Evolutionary conservation across 129 eudicot species (phyloP), one percentile per base, ranked within the genome.

Genomic region (Artemisia argyi): DNA sequence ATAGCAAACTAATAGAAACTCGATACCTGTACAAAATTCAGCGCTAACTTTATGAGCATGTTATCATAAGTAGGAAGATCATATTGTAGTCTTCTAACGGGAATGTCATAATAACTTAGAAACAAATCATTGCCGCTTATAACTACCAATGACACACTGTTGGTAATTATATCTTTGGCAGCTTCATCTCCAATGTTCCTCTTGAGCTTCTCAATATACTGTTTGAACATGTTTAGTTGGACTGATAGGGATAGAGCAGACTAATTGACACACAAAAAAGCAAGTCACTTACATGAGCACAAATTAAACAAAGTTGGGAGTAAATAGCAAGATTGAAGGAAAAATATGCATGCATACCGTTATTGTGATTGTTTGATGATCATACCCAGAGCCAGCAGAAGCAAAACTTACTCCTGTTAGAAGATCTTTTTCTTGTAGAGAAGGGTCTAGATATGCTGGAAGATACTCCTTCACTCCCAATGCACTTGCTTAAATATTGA

Each of bases 321-420:
- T 7, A 39, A 61, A 61, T 5, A 22, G 18, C 7, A 46, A 12
- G 3, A 66, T 2, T 50, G 22, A 39, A 61, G n/a, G 18, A n/a
- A 39, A 62, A 12, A 15, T 42, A 39, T 39, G 54, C 11, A 63
- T 16, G 46, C 42, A 32, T 84, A 86, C 97, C 84, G 66, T 65
- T 61, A 82, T 0, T 11, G 17, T 50, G 2, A 88, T 13, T 42
- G 97, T 91, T 6, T 46, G 65, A 0, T 87, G 90, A 73, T 91
- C 97, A 73, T 67, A 86, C 32, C 97, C 92, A 24, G 74, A 55
- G 55, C 82, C 97, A 7, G 84, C 97, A 1, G 97, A 91, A 26
- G 92, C 97, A 83, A 91, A 91, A 71, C 96, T 91, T 46, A 91
- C 92, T 11, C 97, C 97, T 0, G 88, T 86, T 11, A 30, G 76